These are phyloP conservation scores for Pyrrhoderma noxium DNA, from an alignment of 1,284 basidiomycete genomes.

Conservation along the genomic window DNA sequence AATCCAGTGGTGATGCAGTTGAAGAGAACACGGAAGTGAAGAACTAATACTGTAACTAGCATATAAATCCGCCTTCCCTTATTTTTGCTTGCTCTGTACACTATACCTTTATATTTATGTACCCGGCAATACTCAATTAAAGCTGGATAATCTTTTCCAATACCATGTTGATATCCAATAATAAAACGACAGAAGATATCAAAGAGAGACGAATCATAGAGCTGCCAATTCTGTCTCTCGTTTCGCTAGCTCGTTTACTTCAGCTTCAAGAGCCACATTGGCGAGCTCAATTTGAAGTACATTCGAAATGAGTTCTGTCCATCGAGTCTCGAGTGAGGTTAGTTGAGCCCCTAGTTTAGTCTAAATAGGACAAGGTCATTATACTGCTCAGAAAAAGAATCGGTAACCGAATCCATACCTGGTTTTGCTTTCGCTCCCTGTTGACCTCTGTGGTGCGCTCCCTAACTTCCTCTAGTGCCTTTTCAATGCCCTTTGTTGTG, in stretches of 20 bases:
- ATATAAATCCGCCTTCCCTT: not conserved
- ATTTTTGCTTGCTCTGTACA: not conserved
- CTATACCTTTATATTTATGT: not conserved
- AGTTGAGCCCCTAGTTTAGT: conserved; percentile 71
- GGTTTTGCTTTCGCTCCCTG: conserved; percentile 76
- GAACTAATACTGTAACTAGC: not conserved
- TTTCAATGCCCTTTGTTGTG: conserved; percentile 68
- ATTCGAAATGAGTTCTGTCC: conserved; percentile 84
- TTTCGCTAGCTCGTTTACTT: conserved; percentile 38
- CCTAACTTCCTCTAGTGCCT: conserved; percentile 63
- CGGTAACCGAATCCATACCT: conserved; percentile 40
- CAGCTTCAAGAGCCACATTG: conserved; percentile 75
- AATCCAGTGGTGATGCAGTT: conserved; percentile 11
- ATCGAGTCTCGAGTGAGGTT: conserved; percentile 72
- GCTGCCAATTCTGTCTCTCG: conserved; percentile 24
- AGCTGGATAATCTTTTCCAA: no score
- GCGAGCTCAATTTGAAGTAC: conserved; percentile 89
- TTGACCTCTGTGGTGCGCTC: conserved; percentile 78
- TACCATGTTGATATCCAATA: no score
- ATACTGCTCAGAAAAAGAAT: not conserved
- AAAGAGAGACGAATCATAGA: not conserved
- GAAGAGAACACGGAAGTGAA: conserved; percentile 7
- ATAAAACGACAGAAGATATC: no score
- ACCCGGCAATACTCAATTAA: not conserved
- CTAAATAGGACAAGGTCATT: conserved; percentile 31